A percentile compares a stretch with the other conserved stretches of the same genome.
These are phyloP conservation scores for Perkinsus marinus DNA, from an alignment of 169 alveolate species.

Conservation along the genomic window DNA sequence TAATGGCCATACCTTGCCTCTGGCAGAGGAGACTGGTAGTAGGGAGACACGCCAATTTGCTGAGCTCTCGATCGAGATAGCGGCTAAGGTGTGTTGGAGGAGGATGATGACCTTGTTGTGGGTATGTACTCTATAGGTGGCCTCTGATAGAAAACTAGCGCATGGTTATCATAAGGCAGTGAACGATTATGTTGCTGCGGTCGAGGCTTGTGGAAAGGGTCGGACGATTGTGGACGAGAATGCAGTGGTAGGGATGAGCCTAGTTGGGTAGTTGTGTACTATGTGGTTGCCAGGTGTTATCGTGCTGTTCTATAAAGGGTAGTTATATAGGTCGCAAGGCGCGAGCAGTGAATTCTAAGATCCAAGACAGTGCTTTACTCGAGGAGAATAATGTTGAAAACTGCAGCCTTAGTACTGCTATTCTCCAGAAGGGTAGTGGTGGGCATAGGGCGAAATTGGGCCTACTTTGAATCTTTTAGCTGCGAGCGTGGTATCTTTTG, in stretches of 20 bases:
- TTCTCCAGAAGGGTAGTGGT: neutral
- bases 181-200: neutral
- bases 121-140: neutral
- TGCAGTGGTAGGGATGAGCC: neutral
- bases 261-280: neutral
- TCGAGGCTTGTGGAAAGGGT: neutral
- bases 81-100: neutral
- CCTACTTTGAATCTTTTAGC: neutral
- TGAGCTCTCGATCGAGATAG: neutral
- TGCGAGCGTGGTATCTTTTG: neutral
- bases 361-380: neutral
- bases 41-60: neutral
- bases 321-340: neutral
- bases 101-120: neutral
- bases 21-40: neutral
- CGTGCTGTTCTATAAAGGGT: neutral
- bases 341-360: neutral
- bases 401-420: neutral
- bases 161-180: neutral
- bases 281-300: neutral
- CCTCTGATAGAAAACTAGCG: neutral
- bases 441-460: neutral
- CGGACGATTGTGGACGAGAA: neutral
- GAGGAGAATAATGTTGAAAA: neutral
- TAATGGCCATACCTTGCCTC: neutral